Base-by-base conservation (phyloP, 805 yeast species). In the Kazachstania africana region DNA sequence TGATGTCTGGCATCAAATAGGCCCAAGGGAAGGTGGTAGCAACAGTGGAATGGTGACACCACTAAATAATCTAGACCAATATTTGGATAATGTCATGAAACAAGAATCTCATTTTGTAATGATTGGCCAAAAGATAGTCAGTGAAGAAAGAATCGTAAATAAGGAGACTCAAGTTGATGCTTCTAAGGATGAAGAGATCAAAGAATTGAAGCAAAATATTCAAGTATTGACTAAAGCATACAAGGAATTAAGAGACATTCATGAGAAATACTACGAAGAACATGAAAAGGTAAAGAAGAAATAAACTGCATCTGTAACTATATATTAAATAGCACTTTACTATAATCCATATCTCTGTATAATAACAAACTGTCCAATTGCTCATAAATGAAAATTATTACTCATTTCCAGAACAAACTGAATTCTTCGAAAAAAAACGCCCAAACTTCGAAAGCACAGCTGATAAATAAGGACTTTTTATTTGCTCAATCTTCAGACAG, bases 81-180 rank as follows among this genome's bases (percentile, higher is more conserved):
- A 78, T 61, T 43, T 78, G 26, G 57, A 62, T 20, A 43, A 55
- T 16, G 68, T 72, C 21, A 60, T 70, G 10, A 34, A 50, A 8
- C 76, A 78, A 42, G 78, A 76, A 38, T 46, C 65, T 23, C 60
- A 60, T 29, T 75, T 77, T 48, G 59, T 63, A n/a, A n/a, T n/a
- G n/a, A 19, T 19, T 10, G 6, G 6, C 22, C 22, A 19, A 19
- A 45, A 42, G 19, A 53, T 65, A 10, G 53, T 59, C 19, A 65
- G 75, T 4, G 54, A 61, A 6, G 65, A 61, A 3, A 54, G 43
- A 29, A 39, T 41, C 3, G 12, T 18, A 12, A 24, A 16, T 12
- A 21, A n/a, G 8, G n/a, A 9, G 8, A 12, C 19, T 8, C 6
- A 17, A 8, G 45, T 47, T 8, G 29, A 27, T 5, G 12, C 24